phyloP scores from a whole-genome alignment of 1,284 basidiomycete genomes.

The Thelephora terrestris region DNA sequence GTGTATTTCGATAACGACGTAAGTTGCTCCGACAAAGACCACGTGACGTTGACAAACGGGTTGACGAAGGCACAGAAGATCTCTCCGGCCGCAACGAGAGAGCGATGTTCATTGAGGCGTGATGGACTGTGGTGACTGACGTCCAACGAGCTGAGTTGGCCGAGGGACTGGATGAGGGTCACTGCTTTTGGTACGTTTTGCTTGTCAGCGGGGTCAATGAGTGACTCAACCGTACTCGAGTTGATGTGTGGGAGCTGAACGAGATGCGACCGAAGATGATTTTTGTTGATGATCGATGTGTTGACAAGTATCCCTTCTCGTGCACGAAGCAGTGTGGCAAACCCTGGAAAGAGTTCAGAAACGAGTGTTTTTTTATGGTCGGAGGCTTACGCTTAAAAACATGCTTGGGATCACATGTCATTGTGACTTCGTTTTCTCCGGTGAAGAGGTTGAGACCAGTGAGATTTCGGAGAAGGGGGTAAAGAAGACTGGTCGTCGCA shows the following conservation, averaged over 20 bases:
- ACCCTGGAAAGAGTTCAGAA: slow-evolving; percentile 1
- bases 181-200: slow-evolving; percentile 13
- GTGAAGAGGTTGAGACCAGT: slow-evolving; percentile 13
- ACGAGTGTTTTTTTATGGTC: neutral
- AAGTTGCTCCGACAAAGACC: slow-evolving; percentile 6
- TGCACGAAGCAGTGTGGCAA: slow-evolving; percentile 6
- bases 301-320: slow-evolving; percentile 6
- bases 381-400: slow-evolving; percentile 15
- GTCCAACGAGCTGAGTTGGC: neutral
- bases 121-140: neutral
- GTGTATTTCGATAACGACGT: slow-evolving; percentile 7
- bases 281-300: slow-evolving; percentile 5
- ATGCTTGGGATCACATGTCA: slow-evolving; percentile 17
- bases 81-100: slow-evolving; percentile 3
- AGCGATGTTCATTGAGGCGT: slow-evolving; percentile 1
- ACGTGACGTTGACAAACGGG: slow-evolving; percentile 7
- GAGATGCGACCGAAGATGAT: slow-evolving; percentile 3
- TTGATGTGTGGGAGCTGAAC: neutral
- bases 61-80: slow-evolving; percentile 9
- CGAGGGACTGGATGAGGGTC: slow-evolving; percentile 3
- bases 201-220: slow-evolving; percentile 9
- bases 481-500: slow-evolving; percentile 1
- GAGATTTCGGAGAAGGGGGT: slow-evolving; percentile 9
- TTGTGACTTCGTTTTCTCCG: slow-evolving; percentile 10
- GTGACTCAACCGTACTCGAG: neutral